Percentiles rank a stretch among this genome's conserved stretches.
These are phyloP conservation scores for Globisporangium sylvaticum DNA, from an alignment of 352 stramenopile species.

Conservation along the genomic window DNA sequence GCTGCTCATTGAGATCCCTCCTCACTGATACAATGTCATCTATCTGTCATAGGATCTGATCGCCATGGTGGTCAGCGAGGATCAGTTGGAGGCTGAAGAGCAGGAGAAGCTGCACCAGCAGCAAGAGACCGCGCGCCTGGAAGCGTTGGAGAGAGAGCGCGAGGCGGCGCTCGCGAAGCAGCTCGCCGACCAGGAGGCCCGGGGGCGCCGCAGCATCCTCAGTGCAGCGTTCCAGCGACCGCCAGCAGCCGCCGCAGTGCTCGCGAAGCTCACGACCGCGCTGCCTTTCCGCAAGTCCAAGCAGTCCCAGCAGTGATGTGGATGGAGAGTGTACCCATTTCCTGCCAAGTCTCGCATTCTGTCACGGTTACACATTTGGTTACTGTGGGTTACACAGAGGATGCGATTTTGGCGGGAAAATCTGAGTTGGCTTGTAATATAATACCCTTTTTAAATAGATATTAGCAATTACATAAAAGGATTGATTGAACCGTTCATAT, in stretches of 20 bases:
- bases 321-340: constrained; percentile 8
- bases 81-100: constrained; percentile 36
- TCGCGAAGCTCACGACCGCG: constrained; percentile 11
- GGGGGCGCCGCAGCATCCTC: constrained; percentile 16
- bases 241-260: neutral
- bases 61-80: constrained; percentile 37
- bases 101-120: constrained; percentile 25
- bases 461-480: neutral
- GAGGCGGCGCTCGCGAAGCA: constrained; percentile 11
- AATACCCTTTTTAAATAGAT: neutral
- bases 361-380: neutral
- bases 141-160: constrained; percentile 13
- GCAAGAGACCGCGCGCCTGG: constrained; percentile 6
- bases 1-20: neutral
- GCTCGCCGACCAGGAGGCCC: constrained; percentile 15
- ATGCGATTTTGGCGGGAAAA: constrained; percentile 8
- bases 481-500: neutral
- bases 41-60: constrained; percentile 42
- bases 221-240: constrained; percentile 20
- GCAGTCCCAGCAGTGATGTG: neutral
- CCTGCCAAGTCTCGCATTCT: neutral
- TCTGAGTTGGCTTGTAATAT: neutral
- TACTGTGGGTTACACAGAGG: neutral
- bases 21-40: neutral
- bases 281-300: constrained; percentile 8